A percentile compares a stretch with the other conserved stretches of the same genome.
Evolutionary conservation across 2,329 filamentous ascomycete species (phyloP).

Genomic region (Eutypa lata): DNA sequence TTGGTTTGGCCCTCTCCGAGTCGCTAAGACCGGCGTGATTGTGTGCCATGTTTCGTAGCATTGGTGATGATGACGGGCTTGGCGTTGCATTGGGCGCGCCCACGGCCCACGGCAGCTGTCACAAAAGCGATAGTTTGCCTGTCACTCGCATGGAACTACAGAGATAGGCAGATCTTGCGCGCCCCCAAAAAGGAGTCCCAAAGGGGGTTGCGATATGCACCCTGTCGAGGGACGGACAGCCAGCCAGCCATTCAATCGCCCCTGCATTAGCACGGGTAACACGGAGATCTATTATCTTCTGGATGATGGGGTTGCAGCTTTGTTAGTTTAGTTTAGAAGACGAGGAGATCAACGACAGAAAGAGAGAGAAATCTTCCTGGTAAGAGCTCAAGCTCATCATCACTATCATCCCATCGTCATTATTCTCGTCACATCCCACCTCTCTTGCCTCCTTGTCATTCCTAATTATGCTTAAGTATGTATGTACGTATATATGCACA

Average conservation of each 20-base stretch:
- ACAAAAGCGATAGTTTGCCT: neutral
- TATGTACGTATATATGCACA: neutral
- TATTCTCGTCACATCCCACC: no score
- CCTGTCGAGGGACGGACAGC: neutral
- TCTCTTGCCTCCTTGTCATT: no score
- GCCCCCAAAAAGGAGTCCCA: neutral
- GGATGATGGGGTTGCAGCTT: no score
- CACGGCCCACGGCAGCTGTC: neutral
- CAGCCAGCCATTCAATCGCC: neutral
- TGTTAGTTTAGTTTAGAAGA: no score
- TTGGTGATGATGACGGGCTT: neutral
- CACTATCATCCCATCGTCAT: no score
- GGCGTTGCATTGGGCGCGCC: neutral
- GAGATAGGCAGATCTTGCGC: neutral
- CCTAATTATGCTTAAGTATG: neutral
- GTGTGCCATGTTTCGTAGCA: neutral
- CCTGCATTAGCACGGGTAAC: neutral
- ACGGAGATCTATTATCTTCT: neutral
- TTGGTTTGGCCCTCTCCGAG: neutral
- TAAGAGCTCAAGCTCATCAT: no score
- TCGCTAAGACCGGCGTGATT: neutral
- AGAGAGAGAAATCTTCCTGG: no score
- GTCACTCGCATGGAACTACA: neutral
- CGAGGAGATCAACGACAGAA: no score
- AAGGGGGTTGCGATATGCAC: neutral